phyloP scores from a whole-genome alignment of 140 eudicot genomes.

The Senecio squalidus region DNA sequence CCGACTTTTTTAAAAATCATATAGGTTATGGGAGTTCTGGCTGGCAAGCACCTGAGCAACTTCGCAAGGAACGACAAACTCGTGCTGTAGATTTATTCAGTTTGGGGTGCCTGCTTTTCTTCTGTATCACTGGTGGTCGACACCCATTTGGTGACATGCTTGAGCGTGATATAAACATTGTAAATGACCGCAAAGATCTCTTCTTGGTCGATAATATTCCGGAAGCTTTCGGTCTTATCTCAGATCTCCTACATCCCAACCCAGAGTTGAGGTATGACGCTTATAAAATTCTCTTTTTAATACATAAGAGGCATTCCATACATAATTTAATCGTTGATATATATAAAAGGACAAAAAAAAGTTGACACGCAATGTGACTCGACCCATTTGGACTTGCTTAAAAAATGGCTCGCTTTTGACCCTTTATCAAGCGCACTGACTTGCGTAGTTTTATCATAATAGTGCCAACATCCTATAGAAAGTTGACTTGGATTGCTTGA shows the following conservation, averaged over 20 bases:
- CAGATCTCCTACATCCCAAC: constrained; percentile 57
- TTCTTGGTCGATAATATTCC: constrained; percentile 80
- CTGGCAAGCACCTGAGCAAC: constrained; percentile 98
- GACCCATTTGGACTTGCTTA: background rate
- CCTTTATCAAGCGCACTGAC: background rate
- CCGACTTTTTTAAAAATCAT: constrained; percentile 2
- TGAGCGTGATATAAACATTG: constrained; percentile 83
- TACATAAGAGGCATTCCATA: background rate
- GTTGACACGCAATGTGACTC: too few species aligned
- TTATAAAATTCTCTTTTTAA: too few species aligned
- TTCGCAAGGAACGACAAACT: constrained; percentile 69
- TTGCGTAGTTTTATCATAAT: too few species aligned
- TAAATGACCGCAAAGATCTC: constrained; percentile 62
- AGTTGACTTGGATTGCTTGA: background rate
- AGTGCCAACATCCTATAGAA: background rate
- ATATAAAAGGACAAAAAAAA: too few species aligned
- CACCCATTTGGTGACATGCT: constrained; percentile 83
- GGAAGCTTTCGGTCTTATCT: constrained; percentile 76
- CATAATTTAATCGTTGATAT: too few species aligned
- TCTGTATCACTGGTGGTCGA: constrained; percentile 83
- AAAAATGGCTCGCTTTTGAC: background rate
- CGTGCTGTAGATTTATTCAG: constrained; percentile 89
- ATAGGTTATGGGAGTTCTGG: constrained; percentile 92
- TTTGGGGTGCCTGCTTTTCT: constrained; percentile 86
- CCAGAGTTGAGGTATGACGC: constrained; percentile 66